A percentile compares a stretch with the other conserved stretches of the same genome.
These are phyloP conservation scores for Periglandula ipomoeae DNA, from an alignment of 2,329 filamentous ascomycete genomes.

Conservation along the genomic window DNA sequence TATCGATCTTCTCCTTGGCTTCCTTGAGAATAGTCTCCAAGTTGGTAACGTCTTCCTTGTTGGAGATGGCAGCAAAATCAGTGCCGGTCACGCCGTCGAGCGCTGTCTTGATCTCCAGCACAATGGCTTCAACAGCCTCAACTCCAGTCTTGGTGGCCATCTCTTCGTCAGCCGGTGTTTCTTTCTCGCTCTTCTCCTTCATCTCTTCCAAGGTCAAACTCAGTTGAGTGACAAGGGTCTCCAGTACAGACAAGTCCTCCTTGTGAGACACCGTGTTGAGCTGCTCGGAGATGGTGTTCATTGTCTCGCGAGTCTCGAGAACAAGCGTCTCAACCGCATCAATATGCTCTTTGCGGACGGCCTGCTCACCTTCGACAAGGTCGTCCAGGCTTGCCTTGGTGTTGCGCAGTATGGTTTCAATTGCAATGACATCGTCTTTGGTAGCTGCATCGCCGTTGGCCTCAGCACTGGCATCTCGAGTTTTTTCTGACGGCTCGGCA, in stretches of 20 bases:
- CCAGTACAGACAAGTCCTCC: constrained; percentile 68
- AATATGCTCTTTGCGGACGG: constrained; percentile 57
- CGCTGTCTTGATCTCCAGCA: constrained; percentile 74
- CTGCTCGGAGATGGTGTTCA: constrained; percentile 57
- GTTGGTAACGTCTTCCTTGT: constrained; percentile 60
- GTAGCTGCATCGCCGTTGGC: constrained; percentile 28
- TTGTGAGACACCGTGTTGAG: constrained; percentile 65
- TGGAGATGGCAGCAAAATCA: constrained; percentile 61
- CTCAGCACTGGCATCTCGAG: constrained; percentile 11
- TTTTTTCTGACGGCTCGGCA: constrained; percentile 12
- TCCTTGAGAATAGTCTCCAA: constrained; percentile 62
- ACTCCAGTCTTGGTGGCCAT: constrained; percentile 74
- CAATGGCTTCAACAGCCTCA: constrained; percentile 69
- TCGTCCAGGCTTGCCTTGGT: constrained; percentile 85
- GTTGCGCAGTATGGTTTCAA: constrained; percentile 83
- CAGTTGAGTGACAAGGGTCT: constrained; percentile 70
- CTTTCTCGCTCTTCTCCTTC: constrained; percentile 46
- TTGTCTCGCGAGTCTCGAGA: constrained; percentile 63
- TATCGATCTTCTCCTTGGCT: constrained; percentile 57
- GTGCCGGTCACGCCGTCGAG: constrained; percentile 65
- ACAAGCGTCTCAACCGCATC: constrained; percentile 58
- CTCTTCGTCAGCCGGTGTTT: constrained; percentile 43
- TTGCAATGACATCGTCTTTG: constrained; percentile 78
- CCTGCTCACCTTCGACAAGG: constrained; percentile 60
- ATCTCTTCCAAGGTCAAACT: constrained; percentile 68